These are phyloP conservation scores for Orbilia quercus DNA, from an alignment of 2,329 filamentous ascomycete genomes.

Conservation along the genomic window DNA sequence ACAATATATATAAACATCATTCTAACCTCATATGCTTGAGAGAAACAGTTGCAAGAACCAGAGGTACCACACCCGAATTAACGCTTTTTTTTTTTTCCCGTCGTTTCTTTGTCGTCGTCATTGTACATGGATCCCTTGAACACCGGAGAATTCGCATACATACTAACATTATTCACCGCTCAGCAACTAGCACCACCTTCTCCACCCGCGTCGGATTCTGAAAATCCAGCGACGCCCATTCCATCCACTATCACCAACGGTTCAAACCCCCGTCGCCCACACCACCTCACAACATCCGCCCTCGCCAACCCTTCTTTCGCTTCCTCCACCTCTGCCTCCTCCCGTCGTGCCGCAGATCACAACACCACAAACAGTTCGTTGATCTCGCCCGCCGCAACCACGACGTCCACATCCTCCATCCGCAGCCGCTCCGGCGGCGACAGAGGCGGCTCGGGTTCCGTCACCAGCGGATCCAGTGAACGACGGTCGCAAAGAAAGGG, in stretches of 20 bases:
- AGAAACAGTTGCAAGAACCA: slow-evolving; percentile 21
- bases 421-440: slow-evolving; percentile 47
- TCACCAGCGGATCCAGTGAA: slow-evolving; percentile 35
- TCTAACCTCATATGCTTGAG: slow-evolving; percentile 11
- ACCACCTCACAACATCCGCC: slow-evolving; percentile 39
- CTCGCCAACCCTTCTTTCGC: slow-evolving; percentile 41
- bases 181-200: slow-evolving; percentile 42
- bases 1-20: too few species aligned
- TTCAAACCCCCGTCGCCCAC: slow-evolving; percentile 38
- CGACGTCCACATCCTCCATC: slow-evolving; percentile 45
- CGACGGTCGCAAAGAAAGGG: slow-evolving; percentile 29
- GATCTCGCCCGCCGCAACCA: slow-evolving; percentile 49
- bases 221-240: slow-evolving; percentile 18
- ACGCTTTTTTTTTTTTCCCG: neutral
- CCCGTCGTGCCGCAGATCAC: slow-evolving; percentile 35
- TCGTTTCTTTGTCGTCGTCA: slow-evolving; percentile 8
- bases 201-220: slow-evolving; percentile 45
- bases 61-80: slow-evolving; percentile 23
- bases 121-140: slow-evolving; percentile 25
- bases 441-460: slow-evolving; percentile 29
- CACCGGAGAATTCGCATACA: slow-evolving; percentile 6
- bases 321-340: slow-evolving; percentile 45
- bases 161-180: too few species aligned
- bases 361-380: slow-evolving; percentile 34
- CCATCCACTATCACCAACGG: slow-evolving; percentile 13